Base-by-base conservation (phyloP, 179 eudicot species). In the Spergularia azorica region DNA sequence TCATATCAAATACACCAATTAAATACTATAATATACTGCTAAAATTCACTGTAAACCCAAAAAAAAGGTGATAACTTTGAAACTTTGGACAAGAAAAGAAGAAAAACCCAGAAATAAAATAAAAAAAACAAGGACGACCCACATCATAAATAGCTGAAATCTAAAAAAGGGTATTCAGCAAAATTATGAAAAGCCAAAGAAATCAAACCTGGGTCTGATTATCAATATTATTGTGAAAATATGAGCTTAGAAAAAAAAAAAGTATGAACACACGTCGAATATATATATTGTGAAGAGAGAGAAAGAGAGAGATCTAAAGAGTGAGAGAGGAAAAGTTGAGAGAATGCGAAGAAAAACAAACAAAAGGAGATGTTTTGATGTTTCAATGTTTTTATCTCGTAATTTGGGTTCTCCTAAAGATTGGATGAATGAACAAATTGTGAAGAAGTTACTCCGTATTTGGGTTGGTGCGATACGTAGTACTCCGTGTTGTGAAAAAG, bases 101-200 rank as follows among this genome's bases (percentile, higher is more conserved):
- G 0, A 21, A 80, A 43, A 57, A 54, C 75, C 78, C 72, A 81
- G 54, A 74, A 67, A 71, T 32, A 50, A 50, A 41, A 70, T 14
- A 17, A 26, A 36, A 36, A 13, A 43, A 75, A 32, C 0, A 18
- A n/a, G 66, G 6, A 77, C 8, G 21, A 77, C 70, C 83, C 77
- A 77, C 16, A 57, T 67, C 16, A 56, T 32, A 50, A 76, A 72
- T 72, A 63, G 52, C 51, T 39, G 62, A 50, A 41, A 36, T 48
- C 59, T 26, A 63, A 9, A 16, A 16, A 72, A 26, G 62, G 61
- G 70, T 58, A 72, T 38, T 3, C 9, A 10, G 0, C 65, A 72
- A 72, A 70, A 26, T 17, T 16, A 55, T 6, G 57, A 51, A 32
- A 15, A 15, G n/a, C 17, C 11, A 64, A 26, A 20, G 38, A 52